These are phyloP conservation scores for Orychophragmus violaceus DNA, from an alignment of 345 rosid genomes.

Conservation along the genomic window DNA sequence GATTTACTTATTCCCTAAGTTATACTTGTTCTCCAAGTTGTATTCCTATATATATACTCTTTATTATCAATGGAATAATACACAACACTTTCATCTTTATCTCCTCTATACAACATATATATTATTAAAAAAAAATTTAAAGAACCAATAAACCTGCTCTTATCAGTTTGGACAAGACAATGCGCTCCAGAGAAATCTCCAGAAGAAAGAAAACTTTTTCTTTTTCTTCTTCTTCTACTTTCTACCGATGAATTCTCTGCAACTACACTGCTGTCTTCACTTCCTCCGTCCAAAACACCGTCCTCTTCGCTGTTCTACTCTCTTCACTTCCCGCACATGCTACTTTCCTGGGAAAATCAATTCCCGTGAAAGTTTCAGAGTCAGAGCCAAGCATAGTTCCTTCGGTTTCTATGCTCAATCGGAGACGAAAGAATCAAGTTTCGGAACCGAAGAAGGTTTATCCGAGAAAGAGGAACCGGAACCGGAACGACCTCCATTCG, in stretches of 20 bases:
- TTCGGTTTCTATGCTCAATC: conserved; percentile 34
- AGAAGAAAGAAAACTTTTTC: background rate
- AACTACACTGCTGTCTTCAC: conserved; percentile 15
- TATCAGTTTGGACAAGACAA: background rate
- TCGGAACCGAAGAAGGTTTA: conserved; percentile 9
- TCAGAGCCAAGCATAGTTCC: conserved; percentile 19
- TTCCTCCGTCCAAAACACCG: conserved; percentile 17
- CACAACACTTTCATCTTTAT: too few relatives aligned
- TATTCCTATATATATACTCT: too few relatives aligned
- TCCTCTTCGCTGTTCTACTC: conserved; percentile 14
- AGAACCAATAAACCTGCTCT: too few relatives aligned
- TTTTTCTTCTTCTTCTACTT: background rate
- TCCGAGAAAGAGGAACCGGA: background rate
- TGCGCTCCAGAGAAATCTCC: conserved; percentile 12
- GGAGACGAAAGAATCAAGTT: conserved; percentile 29
- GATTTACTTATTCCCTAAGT: too few relatives aligned
- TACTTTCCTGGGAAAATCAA: conserved; percentile 17
- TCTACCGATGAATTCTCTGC: conserved; percentile 29
- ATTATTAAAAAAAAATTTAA: too few relatives aligned
- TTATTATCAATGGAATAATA: too few relatives aligned
- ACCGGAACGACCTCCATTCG: conserved; percentile 61
- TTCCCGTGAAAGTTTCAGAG: conserved; percentile 8
- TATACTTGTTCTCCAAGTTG: too few relatives aligned
- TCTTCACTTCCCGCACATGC: conserved; percentile 27
- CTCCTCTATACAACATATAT: too few relatives aligned